Evolutionary conservation across 495 filamentous ascomycete species (phyloP), one percentile per base, ranked within the genome.

Genomic region (Paragyromitra xinjiangensis): DNA sequence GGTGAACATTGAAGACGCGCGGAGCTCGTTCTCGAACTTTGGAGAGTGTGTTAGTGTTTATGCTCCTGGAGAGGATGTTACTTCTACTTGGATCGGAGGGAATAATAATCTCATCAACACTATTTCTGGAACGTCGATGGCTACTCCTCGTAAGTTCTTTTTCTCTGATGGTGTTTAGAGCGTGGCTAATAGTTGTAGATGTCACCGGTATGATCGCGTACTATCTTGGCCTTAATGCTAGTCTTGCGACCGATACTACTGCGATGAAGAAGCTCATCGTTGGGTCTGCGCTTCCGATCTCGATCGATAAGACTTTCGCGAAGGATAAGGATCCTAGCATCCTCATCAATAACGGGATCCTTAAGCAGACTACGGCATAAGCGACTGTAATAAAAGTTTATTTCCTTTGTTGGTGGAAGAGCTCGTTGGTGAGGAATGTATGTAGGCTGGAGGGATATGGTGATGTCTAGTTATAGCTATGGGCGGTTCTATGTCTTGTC

Each of bases 21-120:
- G 86, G 34, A 87, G 89, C 39, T 81, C 64, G 61, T 91, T 91
- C 83, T 88, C 87, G 78, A 91, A 91, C 84, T 91, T 88, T 77
- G 90, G 90, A 0, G 50, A 74, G 9, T 79, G 85, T 50, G 89
- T 91, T 26, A 88, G 89, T 74, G 84, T 87, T 71, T 91, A 85
- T 81, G 89, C 83, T 53, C 90, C 83, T 0, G 81, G 81, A 7
- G 74, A 79, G 22, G 65, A 79, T 8, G 85, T 91, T 12, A 85
- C 84, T 75, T 88, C 86, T 74, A 88, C 88, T 40, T 88, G 88
- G 75, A 88, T 88, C 78, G 64, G 70, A 5, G 83, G 82, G 6
- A 83, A 37, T 73, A 84, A 83, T 42, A 84, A 83, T 42, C 85
- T 85, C 40, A 87, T 84, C 73, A 86, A 87, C 50, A 83, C 81